Conservation (phyloP, 2,329 filamentous ascomycete species). For the Trichoderma sp. region DNA sequence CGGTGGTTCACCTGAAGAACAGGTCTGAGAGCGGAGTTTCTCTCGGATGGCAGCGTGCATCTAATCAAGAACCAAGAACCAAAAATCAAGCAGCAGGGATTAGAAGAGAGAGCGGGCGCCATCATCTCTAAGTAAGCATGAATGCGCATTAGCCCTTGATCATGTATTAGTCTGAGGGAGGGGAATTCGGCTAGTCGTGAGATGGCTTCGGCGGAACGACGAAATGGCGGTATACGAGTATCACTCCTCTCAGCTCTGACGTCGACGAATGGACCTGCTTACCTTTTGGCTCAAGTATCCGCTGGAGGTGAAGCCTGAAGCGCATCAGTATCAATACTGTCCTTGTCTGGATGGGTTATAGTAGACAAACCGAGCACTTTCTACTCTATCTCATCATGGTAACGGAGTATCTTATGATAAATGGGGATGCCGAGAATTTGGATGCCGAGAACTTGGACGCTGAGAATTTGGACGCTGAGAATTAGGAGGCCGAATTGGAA, state of each 20-base stretch:
- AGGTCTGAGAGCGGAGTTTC: background rate
- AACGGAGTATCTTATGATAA: no score
- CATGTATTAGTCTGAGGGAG: background rate
- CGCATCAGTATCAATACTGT: background rate
- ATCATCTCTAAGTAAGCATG: background rate
- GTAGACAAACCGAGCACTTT: background rate
- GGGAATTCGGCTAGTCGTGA: background rate
- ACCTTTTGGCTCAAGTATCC: background rate
- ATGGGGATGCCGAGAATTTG: no score
- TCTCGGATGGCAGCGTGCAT: background rate
- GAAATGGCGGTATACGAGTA: background rate
- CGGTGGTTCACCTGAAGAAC: background rate
- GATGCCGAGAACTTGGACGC: no score
- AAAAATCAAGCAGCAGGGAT: background rate
- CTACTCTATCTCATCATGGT: background rate
- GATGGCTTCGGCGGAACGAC: background rate
- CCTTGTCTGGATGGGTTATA: background rate
- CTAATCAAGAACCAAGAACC: background rate
- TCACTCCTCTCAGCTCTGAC: background rate
- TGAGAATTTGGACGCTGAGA: no score
- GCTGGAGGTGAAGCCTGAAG: background rate
- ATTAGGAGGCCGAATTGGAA: no score
- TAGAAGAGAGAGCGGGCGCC: background rate
- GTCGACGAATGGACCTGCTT: background rate
- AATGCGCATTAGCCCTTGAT: background rate